phyloP scores from a whole-genome alignment of 139 green algal genomes.

The Nannochloris sp. region DNA sequence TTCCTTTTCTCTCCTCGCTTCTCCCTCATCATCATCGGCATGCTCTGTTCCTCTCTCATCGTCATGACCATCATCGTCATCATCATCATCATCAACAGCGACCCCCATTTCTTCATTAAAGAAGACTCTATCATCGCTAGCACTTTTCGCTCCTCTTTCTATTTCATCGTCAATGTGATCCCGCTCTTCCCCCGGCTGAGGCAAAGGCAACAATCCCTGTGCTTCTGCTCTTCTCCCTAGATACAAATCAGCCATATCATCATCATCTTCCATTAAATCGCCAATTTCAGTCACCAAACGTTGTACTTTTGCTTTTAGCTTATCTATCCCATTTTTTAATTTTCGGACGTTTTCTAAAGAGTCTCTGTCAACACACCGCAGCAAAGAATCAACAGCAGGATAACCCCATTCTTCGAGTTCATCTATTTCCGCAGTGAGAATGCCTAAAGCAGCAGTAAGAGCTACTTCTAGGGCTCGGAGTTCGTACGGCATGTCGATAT shows the following conservation, averaged over 20 bases:
- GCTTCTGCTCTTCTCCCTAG: background rate
- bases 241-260: constrained; percentile 11
- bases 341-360: background rate
- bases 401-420: constrained; percentile 6
- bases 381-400: constrained; percentile 11
- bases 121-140: too few relatives aligned
- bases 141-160: too few relatives aligned
- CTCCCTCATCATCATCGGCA: too few relatives aligned
- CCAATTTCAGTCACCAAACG: background rate
- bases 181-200: background rate
- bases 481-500: constrained; percentile 23
- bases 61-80: too few relatives aligned
- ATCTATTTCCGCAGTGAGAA: constrained; percentile 7
- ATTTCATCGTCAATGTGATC: background rate
- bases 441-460: background rate
- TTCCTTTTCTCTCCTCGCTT: too few relatives aligned
- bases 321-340: background rate
- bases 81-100: too few relatives aligned
- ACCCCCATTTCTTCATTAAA: too few relatives aligned
- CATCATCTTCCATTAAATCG: constrained; percentile 5
- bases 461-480: constrained; percentile 38
- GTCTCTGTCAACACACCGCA: constrained; percentile 12
- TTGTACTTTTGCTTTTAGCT: background rate
- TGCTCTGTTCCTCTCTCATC: too few relatives aligned
- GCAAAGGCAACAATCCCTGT: background rate